Base-by-base conservation (phyloP, 1,284 basidiomycete species). In the Marasmius tenuissimus region DNA sequence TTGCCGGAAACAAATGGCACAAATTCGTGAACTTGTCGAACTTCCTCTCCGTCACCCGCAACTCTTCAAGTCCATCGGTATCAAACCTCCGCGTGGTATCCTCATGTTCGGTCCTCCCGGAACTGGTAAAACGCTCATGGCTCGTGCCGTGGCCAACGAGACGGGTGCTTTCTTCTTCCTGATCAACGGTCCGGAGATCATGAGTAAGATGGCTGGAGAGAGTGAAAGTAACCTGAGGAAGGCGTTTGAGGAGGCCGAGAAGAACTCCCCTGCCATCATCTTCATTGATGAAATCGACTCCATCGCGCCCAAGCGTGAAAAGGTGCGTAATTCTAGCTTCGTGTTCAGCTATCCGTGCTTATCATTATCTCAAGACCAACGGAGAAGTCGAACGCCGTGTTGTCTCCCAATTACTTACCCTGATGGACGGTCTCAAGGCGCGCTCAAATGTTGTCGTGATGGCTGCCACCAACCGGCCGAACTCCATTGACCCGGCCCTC, bases 161-260 rank as follows among this genome's bases (percentile, higher is more conserved):
- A 99, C 97, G 35, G 97, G 97, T 59, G 97, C 97, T 20, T 99
- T 99, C 87, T 99, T 99, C 86, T 99, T 99, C 89, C 82, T 98
- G 61, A 99, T 99, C 81, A 99, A 98, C 72, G 97, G 97, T 65
- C 97, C 97, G 54, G 97, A 99, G 77, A 98, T 99, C 76, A 99
- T 99, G 97, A 95, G 93, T 72, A 99, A 98, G 83, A 98, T 98
- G 96, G 96, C 96, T 61, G 96, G 96, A 71, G 97, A 99, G 80
- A 93, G 89, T 72, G 97, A 99, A 76, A 96, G 93, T 68, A 99
- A 99, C 77, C 80, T 99, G 64, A 85, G 97, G 67, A 98, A 99
- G 76, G 96, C 97, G 6, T 99, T 99, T 75, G 96, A 98, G 76
- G 97, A 98, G 81, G 97, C 97, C 5, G 97, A 99, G 81, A 98